Base-by-base conservation (phyloP, 495 filamentous ascomycete species). In the Parathielavia appendiculata region DNA sequence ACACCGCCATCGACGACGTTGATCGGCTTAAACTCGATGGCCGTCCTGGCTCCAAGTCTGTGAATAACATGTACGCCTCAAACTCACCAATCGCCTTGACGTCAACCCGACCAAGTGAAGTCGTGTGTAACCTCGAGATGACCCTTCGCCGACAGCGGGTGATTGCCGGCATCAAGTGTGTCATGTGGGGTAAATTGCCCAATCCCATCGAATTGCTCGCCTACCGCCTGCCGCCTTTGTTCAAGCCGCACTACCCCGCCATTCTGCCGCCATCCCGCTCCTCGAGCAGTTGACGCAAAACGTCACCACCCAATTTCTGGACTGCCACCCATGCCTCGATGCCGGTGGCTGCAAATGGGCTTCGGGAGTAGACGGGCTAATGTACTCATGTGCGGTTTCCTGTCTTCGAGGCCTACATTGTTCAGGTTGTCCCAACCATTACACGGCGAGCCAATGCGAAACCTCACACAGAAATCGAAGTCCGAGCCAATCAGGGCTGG, bases 241-340 rank as follows among this genome's bases (percentile, higher is more conserved):
- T 6, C 26, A 6, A 30, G 26, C 50, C 49, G 13, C 17, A 22
- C 51, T 23, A 45, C 54, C 59, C 58, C 45, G 47, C 58, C 44
- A 51, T 61, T 61, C 58, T 61, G 54, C 59, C 53, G 41, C 46
- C 32, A 44, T 51, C 49, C 57, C 40, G 35, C 22, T 32, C 46
- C 47, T 19, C 35, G 17, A n/a, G 39, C 51, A 12, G 39, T 17
- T 9, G 13, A 41, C 12, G 26, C 26, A 30, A 19, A 56, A 40
- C 44, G 32, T 49, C 54, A 38, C 51, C 22, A 32, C 43, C 23
- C 39, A 35, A 6, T 2, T 12, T 20, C 22, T 1, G 38, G n/a
- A 16, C n/a, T 6, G 23, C 22, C 23, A 30, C 17, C n/a, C 1
- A 44, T 26, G 12, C 22, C 20, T 55, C n/a, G 7, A 34, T 39